These are phyloP conservation scores for Saccharomycopsis guyanensis DNA, from an alignment of 805 yeast genomes.

Conservation along the genomic window DNA sequence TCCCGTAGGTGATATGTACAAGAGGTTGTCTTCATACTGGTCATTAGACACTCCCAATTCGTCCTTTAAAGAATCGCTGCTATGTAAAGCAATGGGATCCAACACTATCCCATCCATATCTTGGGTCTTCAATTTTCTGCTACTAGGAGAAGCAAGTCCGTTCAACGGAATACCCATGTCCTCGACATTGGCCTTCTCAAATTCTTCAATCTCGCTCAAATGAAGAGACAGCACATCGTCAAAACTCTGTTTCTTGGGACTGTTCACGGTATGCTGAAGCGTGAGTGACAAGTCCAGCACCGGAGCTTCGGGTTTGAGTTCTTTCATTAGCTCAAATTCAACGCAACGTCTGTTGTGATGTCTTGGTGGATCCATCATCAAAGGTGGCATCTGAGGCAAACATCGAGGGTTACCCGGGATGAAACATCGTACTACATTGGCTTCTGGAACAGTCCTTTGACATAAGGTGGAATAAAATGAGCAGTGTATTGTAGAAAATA, in stretches of 20 bases:
- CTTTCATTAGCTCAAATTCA: background rate
- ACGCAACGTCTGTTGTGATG: too few relatives aligned
- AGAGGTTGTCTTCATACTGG: slow-evolving; percentile 17
- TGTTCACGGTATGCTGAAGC: background rate
- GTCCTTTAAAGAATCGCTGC: slow-evolving; percentile 15
- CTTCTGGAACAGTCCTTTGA: too few relatives aligned
- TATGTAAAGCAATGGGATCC: slow-evolving; percentile 16
- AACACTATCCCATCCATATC: slow-evolving; percentile 13
- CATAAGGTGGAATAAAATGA: too few relatives aligned
- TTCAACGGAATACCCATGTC: slow-evolving; percentile 26
- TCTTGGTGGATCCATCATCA: too few relatives aligned
- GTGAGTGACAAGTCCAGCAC: background rate
- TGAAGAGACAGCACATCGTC: background rate
- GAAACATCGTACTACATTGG: too few relatives aligned
- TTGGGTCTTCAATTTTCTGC: slow-evolving; percentile 20
- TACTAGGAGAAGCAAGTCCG: slow-evolving; percentile 14
- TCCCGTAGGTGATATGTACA: slow-evolving; percentile 9
- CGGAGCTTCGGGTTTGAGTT: slow-evolving; percentile 7
- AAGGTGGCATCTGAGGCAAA: too few relatives aligned
- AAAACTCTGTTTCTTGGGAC: slow-evolving; percentile 8
- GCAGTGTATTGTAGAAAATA: too few relatives aligned
- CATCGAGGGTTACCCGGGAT: too few relatives aligned
- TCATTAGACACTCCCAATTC: slow-evolving; percentile 10
- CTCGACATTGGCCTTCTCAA: slow-evolving; percentile 29
- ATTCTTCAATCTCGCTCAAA: slow-evolving; percentile 26